Evolutionary conservation across 2,329 filamentous ascomycete species (phyloP), one percentile per base, ranked within the genome.

Genomic region (Pyrenochaeta sp.): DNA sequence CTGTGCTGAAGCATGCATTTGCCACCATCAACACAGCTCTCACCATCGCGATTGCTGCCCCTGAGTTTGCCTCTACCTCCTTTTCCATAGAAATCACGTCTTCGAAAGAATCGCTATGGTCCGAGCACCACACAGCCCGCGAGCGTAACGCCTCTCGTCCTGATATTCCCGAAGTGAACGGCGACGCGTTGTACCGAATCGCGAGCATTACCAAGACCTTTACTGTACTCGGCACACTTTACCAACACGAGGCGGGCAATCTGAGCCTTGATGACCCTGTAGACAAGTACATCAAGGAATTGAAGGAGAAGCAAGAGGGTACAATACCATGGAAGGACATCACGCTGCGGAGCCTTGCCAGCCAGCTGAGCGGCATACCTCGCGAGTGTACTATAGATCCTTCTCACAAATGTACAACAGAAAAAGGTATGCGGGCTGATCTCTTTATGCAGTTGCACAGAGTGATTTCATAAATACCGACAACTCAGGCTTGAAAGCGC

Each of bases 21-120:
- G 52, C 61, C 1, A 35, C 58, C n/a, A 69, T 79, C 43, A 55
- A 63, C 27, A 43, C 50, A 3, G 59, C 64, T 1, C 54, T 77
- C 11, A 57, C 58, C 1, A 54, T 60, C 7, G 48, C 70, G 7
- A 54, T 73, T 12, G 63, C 61, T 14, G 63, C 56, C 4, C 60
- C 69, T 4, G 56, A 75, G 45, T 77, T 66, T 53, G 63, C 64
- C 18, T 58, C 67, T 29, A 71, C 71, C 2, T 79, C 77, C 1
- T 77, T 76, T 55, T 79, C 78, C 1, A 54, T 79, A 40, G 74
- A 75, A 40, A 56, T 79, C 17, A 79, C 77, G 1, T 78, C 77
- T 1, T 63, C 65, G 1, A 68, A 75, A 30, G 60, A 72, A 30
- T 71, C 74, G 1, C 61, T 80, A 7, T 79, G 73, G 73, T 68